Evolutionary conservation across 768 basidiomycete genomes (phyloP).

Genomic region (Boletales sp.): DNA sequence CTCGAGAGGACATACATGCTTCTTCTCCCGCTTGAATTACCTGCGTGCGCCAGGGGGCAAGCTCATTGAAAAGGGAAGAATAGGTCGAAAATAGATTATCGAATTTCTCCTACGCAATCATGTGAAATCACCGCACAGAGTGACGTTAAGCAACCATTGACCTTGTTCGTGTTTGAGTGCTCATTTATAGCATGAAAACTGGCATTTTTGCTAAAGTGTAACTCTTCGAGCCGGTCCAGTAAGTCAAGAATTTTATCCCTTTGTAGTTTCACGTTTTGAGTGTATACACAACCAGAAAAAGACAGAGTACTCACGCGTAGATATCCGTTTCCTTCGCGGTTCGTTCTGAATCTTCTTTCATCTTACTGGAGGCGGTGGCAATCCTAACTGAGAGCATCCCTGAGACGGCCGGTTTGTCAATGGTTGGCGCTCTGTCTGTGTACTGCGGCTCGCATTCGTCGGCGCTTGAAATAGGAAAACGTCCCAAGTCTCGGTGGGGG

Average conservation of each 20-base stretch:
- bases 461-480: no score
- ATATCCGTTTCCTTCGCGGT: constrained; percentile 24
- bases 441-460: no score
- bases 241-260: constrained; percentile 19
- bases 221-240: constrained; percentile 22
- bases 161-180: constrained; percentile 13
- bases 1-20: constrained; percentile 25
- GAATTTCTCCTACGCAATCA: constrained; percentile 19
- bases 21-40: constrained; percentile 31
- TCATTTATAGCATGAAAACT: constrained; percentile 5
- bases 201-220: constrained; percentile 13
- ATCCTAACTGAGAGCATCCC: constrained; percentile 2
- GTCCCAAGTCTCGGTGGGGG: no score
- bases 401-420: no score
- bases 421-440: no score
- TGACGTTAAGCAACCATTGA: not conserved
- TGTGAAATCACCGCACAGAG: constrained; percentile 4
- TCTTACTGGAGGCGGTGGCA: constrained; percentile 13
- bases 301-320: constrained; percentile 22
- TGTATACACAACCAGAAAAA: not conserved
- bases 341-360: constrained; percentile 9
- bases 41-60: constrained; percentile 29
- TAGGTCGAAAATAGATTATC: constrained; percentile 19
- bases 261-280: not conserved
- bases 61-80: constrained; percentile 28